Evolutionary conservation across 2,329 filamentous ascomycete genomes (phyloP).

Genomic region (Fusarium palustre): DNA sequence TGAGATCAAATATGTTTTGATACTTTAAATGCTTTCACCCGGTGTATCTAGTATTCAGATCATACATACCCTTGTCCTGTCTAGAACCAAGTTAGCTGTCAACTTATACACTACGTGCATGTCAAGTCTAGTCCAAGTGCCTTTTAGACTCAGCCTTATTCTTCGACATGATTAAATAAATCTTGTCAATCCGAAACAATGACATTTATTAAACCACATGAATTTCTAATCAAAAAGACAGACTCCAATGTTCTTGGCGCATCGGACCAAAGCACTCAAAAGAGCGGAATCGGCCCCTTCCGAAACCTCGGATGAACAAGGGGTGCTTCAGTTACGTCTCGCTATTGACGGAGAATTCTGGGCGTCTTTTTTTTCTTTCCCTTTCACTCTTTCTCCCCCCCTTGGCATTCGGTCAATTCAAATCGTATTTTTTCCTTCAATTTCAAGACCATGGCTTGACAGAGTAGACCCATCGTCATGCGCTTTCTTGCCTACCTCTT

Average conservation of each 20-base stretch:
- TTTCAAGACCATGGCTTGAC: slow-evolving; percentile 6
- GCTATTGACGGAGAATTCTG: slow-evolving; percentile 42
- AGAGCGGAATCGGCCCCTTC: slow-evolving; percentile 23
- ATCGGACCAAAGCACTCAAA: slow-evolving; percentile 27
- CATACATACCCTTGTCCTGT: background rate
- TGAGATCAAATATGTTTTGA: background rate
- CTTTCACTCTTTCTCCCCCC: background rate
- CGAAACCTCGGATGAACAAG: slow-evolving; percentile 38
- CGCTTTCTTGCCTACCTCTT: background rate
- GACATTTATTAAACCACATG: slow-evolving; percentile 7
- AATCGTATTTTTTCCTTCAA: slow-evolving; percentile 9
- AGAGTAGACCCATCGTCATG: background rate
- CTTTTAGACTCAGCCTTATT: slow-evolving; percentile 22
- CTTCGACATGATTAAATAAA: background rate
- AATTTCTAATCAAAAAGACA: slow-evolving; percentile 7
- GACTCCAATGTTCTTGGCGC: slow-evolving; percentile 14
- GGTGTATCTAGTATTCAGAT: background rate
- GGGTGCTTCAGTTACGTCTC: slow-evolving; percentile 41
- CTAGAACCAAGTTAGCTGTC: background rate
- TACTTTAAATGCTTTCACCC: background rate
- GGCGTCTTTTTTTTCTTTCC: background rate
- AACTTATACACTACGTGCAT: background rate
- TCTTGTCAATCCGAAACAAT: slow-evolving; percentile 21
- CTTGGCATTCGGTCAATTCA: background rate
- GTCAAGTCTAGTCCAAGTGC: background rate